Conservation (phyloP, 805 yeast species). For the Suhomyces pyralidae region DNA sequence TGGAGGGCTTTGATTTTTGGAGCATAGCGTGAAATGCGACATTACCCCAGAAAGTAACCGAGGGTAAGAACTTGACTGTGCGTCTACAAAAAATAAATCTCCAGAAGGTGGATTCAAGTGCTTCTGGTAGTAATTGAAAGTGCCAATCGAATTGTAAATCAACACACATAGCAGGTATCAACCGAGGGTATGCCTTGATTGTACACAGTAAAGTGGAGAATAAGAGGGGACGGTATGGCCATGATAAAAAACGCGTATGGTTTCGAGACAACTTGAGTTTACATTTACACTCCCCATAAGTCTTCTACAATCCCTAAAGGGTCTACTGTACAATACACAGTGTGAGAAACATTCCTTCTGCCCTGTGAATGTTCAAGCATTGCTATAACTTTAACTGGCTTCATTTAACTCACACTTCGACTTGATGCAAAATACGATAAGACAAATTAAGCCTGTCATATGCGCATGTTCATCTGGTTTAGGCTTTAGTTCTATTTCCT, state of each 20-base stretch:
- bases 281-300: background rate
- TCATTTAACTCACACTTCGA: background rate
- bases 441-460: background rate
- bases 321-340: background rate
- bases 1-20: background rate
- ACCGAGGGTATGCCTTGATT: background rate
- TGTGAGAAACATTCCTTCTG: background rate
- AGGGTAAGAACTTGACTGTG: background rate
- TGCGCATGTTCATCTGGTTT: background rate
- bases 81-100: background rate
- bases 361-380: background rate
- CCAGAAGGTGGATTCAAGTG: background rate
- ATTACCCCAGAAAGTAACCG: background rate
- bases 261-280: background rate
- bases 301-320: background rate
- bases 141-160: too few species aligned
- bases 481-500: background rate
- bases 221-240: background rate
- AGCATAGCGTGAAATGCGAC: background rate
- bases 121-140: background rate
- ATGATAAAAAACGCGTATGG: background rate
- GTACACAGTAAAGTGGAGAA: background rate
- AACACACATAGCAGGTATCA: background rate
- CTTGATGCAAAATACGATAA: background rate
- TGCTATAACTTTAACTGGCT: background rate